Conservation (phyloP, 2,329 filamentous ascomycete genomes). For the Penicillium sp. region DNA sequence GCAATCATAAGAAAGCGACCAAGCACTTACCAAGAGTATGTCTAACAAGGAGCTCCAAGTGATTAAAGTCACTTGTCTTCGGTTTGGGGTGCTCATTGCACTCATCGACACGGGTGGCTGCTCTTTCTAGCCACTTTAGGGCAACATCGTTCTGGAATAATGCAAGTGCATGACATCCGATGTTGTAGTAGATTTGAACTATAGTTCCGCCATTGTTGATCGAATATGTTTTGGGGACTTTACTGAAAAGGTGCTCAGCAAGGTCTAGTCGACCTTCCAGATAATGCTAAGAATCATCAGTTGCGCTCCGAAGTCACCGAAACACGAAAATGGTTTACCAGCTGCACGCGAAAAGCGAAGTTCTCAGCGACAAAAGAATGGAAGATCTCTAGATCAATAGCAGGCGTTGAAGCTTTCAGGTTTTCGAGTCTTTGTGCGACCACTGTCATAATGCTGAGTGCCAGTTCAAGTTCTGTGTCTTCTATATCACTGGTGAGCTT, state of each 20-base stretch:
- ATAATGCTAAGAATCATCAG: constrained; percentile 60
- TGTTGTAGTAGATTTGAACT: constrained; percentile 68
- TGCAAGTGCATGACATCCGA: constrained; percentile 62
- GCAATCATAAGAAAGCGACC: background rate
- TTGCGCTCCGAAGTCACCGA: background rate
- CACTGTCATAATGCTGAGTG: constrained; percentile 62
- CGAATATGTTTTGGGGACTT: constrained; percentile 46
- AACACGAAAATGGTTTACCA: constrained; percentile 53
- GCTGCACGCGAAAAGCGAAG: constrained; percentile 61
- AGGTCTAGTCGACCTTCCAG: constrained; percentile 70
- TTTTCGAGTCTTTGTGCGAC: constrained; percentile 58
- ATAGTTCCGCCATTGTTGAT: constrained; percentile 54
- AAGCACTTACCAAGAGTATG: constrained; percentile 56
- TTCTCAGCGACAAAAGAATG: constrained; percentile 55
- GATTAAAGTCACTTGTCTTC: constrained; percentile 46
- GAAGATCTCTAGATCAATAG: constrained; percentile 9
- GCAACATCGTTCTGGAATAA: constrained; percentile 58
- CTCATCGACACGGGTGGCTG: constrained; percentile 58
- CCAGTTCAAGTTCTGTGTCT: constrained; percentile 57
- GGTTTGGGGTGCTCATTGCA: background rate
- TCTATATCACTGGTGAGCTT: constrained; percentile 39
- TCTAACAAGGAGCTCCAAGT: constrained; percentile 63
- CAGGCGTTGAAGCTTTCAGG: constrained; percentile 15
- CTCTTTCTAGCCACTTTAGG: constrained; percentile 71
- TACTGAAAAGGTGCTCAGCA: constrained; percentile 74